Evolutionary conservation across 495 filamentous ascomycete genomes (phyloP), one percentile per base, ranked within the genome.

Genomic region (Penicillium canariense): DNA sequence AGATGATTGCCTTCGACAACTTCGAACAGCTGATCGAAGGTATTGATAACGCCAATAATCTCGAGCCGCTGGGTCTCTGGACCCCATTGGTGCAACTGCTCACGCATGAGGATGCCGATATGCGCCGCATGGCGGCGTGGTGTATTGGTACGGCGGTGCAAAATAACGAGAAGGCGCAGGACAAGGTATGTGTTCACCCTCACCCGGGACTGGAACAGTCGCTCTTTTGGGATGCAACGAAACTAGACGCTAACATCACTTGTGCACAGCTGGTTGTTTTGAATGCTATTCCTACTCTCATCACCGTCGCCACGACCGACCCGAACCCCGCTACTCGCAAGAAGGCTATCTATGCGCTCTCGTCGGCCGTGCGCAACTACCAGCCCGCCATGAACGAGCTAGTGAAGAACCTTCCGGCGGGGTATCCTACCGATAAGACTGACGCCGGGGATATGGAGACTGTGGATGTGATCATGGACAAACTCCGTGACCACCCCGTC

Each of bases 11-110:
- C 27, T 96, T 97, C 70, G 94, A 98, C 79, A 96, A 97, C 75
- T 88, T 97, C 47, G 91, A 97, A 74, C 87, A 95, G 67, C 75
- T 97, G 35, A 85, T 97, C 59, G 94, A 96, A 75, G 80, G 77
- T 34, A 81, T 97, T 55, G 94, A 98, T 76, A 98, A 97, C 72
- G 91, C 94, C 42, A 97, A 96, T 76, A 92, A 96, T 68, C 76
- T 96, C 49, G 85, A 84, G 42, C 79, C 80, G 6, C 74, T 96
- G 14, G 81, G 80, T 6, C 73, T 97, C 43, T 98, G 94, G 94
- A 77, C 81, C 6, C 89, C 89, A 17, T 72, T 98, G 43, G 75
- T 96, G 6, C 61, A 72, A 2, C 78, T 89, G 35, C 77, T 98
- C 15, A 65, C 75, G 39, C 78, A 86, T 54, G 75, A 80, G 26